These are phyloP conservation scores for Naganishia albida DNA, from an alignment of 1,284 basidiomycete species.

Conservation along the genomic window DNA sequence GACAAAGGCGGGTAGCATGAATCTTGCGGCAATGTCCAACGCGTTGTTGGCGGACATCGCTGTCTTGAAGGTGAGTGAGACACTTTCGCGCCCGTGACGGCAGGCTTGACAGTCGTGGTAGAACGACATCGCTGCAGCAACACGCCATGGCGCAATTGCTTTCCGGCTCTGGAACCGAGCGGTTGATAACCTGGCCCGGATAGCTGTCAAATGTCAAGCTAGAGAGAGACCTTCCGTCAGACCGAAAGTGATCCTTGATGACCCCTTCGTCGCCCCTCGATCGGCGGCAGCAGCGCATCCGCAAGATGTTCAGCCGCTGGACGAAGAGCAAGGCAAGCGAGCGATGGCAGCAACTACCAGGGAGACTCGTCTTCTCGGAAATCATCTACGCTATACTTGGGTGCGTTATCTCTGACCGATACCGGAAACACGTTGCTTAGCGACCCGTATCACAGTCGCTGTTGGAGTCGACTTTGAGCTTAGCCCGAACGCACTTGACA, in stretches of 20 bases:
- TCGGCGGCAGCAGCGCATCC: conserved; percentile 29
- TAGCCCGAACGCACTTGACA: conserved; percentile 32
- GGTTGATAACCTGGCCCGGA: conserved; percentile 66
- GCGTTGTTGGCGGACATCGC: conserved; percentile 68
- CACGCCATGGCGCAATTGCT: conserved; percentile 68
- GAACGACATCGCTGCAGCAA: conserved; percentile 66
- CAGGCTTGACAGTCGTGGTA: conserved; percentile 44
- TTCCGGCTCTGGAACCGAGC: conserved; percentile 79
- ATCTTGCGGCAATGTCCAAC: conserved; percentile 71
- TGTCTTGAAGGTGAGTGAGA: conserved; percentile 61
- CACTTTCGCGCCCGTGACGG: too few species aligned
- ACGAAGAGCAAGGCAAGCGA: conserved; percentile 44
- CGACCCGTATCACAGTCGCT: conserved; percentile 1
- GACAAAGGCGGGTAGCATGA: conserved; percentile 62
- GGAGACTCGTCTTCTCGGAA: conserved; percentile 57
- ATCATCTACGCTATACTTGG: conserved; percentile 75
- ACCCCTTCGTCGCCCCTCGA: conserved; percentile 38
- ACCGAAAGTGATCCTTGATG: conserved; percentile 37
- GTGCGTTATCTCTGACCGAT: conserved; percentile 35
- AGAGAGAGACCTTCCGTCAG: conserved; percentile 42
- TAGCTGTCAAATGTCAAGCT: conserved; percentile 50
- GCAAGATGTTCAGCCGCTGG: conserved; percentile 41
- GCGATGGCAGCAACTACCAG: conserved; percentile 40
- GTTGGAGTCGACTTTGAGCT: conserved; percentile 61
- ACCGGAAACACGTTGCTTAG: too few species aligned